These are phyloP conservation scores for Trichomonascus vanleenenianus DNA, from an alignment of 805 yeast genomes.

Conservation along the genomic window DNA sequence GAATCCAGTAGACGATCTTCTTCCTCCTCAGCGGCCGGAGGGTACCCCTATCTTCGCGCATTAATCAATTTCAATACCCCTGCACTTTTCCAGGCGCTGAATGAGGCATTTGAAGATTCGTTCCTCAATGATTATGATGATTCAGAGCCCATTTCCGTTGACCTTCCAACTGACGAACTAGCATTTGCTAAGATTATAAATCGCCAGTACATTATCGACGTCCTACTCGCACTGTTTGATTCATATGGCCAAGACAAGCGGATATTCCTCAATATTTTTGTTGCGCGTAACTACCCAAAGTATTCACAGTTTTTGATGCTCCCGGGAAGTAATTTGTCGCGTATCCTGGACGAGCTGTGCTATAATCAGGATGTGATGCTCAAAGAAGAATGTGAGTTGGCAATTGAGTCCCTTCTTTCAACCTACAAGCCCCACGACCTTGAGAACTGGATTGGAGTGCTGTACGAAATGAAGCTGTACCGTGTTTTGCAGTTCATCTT, in stretches of 20 bases:
- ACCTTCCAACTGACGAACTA: slow-evolving; percentile 7
- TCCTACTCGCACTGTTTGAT: slow-evolving; percentile 52
- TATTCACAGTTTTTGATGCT: slow-evolving; percentile 75
- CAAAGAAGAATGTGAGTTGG: slow-evolving; percentile 62
- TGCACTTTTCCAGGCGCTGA: slow-evolving; percentile 58
- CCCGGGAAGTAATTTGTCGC: slow-evolving; percentile 48
- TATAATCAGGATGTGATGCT: slow-evolving; percentile 22
- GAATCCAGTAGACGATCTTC: slow-evolving; percentile 5
- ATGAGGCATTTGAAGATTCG: slow-evolving; percentile 79
- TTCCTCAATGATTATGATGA: slow-evolving; percentile 48
- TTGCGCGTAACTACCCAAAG: slow-evolving; percentile 77
- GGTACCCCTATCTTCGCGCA: slow-evolving; percentile 62
- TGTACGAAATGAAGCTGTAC: slow-evolving; percentile 48
- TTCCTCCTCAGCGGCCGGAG: slow-evolving; percentile 33
- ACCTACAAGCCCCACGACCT: slow-evolving; percentile 53
- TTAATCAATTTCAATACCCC: slow-evolving; percentile 50
- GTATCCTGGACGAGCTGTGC: slow-evolving; percentile 45
- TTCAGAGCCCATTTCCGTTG: slow-evolving; percentile 15
- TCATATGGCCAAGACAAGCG: slow-evolving; percentile 23
- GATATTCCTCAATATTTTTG: slow-evolving; percentile 44
- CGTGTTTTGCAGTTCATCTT: slow-evolving; percentile 54
- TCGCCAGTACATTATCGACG: slow-evolving; percentile 73
- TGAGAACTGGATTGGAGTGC: slow-evolving; percentile 39
- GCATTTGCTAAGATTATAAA: slow-evolving; percentile 35
- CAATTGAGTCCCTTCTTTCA: slow-evolving; percentile 64